Evolutionary conservation across 306 rosid species (phyloP).

Genomic region (Albizia julibrissin): DNA sequence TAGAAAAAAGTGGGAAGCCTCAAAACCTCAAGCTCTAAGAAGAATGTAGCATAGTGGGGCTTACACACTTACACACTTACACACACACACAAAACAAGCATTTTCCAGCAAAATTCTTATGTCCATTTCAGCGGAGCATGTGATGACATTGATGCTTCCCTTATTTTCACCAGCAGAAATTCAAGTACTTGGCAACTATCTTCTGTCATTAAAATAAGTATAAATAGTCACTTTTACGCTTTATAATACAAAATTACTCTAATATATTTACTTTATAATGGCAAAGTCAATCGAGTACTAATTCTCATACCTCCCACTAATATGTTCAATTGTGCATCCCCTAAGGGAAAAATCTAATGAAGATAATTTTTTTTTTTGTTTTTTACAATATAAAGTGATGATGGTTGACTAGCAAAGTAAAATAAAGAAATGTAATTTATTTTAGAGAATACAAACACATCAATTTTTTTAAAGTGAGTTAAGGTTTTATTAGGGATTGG

Average conservation of each 20-base stretch:
- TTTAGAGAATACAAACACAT: too few species aligned
- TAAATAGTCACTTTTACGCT: neutral
- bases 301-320: neutral
- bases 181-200: neutral
- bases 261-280: too few species aligned
- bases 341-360: neutral
- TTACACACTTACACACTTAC: too few species aligned
- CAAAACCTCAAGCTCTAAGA: conserved; percentile 23
- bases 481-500: neutral
- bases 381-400: too few species aligned
- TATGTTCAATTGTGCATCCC: neutral
- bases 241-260: neutral
- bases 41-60: neutral
- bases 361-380: too few species aligned
- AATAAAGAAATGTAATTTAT: too few species aligned
- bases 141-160: neutral
- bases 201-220: neutral
- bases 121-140: neutral
- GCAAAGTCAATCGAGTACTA: too few species aligned
- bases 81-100: neutral
- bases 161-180: neutral
- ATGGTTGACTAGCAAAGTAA: too few species aligned
- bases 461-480: neutral
- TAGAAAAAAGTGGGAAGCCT: neutral
- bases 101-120: neutral